Evolutionary conservation across 345 rosid species (phyloP).

Genomic region (Cochlearia excelsa): DNA sequence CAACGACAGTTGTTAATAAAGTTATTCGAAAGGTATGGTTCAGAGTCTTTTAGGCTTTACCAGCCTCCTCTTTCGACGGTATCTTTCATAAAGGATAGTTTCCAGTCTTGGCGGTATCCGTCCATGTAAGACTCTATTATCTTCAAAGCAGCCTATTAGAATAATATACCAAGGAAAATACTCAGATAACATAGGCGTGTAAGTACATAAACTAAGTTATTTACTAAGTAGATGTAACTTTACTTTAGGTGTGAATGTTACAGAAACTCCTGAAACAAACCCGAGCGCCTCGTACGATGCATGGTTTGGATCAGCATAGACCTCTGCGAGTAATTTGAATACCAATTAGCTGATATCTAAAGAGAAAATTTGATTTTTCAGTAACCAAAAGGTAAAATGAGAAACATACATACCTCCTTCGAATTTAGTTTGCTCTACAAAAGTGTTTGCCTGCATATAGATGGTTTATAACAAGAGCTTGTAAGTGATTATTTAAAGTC

Average conservation of each 20-base stretch:
- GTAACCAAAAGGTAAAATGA: background rate
- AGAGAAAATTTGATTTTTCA: background rate
- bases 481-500: background rate
- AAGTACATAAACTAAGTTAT: background rate
- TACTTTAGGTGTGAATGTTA: constrained; percentile 87
- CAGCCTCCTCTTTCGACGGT: constrained; percentile 87
- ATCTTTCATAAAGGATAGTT: constrained; percentile 75
- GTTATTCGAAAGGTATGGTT: background rate
- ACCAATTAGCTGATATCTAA: constrained; percentile 9
- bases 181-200: constrained; percentile 7
- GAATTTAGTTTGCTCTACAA: constrained; percentile 78
- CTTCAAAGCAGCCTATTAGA: constrained; percentile 74
- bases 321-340: constrained; percentile 51
- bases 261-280: constrained; percentile 71
- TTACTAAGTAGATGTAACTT: constrained; percentile 21
- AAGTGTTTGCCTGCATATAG: constrained; percentile 68
- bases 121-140: constrained; percentile 81
- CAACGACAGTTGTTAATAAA: constrained; percentile 1
- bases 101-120: constrained; percentile 96
- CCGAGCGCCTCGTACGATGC: constrained; percentile 69
- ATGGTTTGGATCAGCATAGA: constrained; percentile 88
- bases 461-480: constrained; percentile 1
- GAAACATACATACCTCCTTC: constrained; percentile 65
- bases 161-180: background rate
- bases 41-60: constrained; percentile 40